These are phyloP conservation scores for Fusarium subtropicale DNA, from an alignment of 2,329 filamentous ascomycete genomes.

Conservation along the genomic window DNA sequence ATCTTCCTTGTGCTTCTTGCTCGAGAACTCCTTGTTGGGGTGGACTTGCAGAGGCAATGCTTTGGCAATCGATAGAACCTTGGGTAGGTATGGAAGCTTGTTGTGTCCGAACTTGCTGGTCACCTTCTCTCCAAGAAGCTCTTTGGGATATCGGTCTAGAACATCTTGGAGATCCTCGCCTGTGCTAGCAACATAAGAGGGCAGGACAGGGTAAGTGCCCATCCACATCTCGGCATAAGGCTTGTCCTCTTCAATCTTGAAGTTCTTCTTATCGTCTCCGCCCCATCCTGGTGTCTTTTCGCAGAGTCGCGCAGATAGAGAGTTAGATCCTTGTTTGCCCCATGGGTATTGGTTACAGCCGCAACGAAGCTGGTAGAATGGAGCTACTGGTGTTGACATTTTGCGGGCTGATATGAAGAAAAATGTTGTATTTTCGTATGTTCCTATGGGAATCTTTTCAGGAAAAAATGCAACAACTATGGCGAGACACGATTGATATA, in stretches of 20 bases:
- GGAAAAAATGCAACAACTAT: background rate
- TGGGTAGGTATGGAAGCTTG: constrained; percentile 78
- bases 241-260: constrained; percentile 72
- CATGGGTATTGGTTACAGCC: constrained; percentile 73
- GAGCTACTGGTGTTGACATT: constrained; percentile 41
- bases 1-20: constrained; percentile 71
- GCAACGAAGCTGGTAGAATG: constrained; percentile 60
- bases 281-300: constrained; percentile 68
- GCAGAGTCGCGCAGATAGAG: constrained; percentile 73
- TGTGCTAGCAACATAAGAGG: constrained; percentile 71
- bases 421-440: background rate
- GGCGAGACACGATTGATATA: background rate
- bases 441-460: too few relatives aligned
- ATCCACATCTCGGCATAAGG: constrained; percentile 79
- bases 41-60: constrained; percentile 81
- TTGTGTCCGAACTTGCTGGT: constrained; percentile 68
- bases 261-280: constrained; percentile 52
- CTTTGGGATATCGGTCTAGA: constrained; percentile 69
- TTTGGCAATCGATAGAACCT: constrained; percentile 80
- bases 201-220: constrained; percentile 78
- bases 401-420: background rate
- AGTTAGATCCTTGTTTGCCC: constrained; percentile 75
- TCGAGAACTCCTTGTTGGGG: constrained; percentile 75
- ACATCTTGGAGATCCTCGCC: constrained; percentile 74
- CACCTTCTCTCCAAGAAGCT: constrained; percentile 72